Conservation (phyloP, 192 early-diverging fungal species). For the Coemansia sp. region DNA sequence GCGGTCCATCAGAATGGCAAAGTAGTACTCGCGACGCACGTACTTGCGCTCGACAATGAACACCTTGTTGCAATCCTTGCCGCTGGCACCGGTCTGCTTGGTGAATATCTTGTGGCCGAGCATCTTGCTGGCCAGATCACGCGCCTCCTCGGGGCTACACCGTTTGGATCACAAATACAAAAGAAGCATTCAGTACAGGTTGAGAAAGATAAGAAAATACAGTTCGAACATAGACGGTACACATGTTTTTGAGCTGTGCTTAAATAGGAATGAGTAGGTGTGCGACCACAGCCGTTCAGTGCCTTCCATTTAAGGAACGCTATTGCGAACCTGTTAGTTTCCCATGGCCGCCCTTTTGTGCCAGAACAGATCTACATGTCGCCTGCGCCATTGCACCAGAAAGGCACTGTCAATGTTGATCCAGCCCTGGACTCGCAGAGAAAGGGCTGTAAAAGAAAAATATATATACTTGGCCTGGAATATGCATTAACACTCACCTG, state of each 20-base stretch:
- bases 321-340: not conserved
- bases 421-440: no score
- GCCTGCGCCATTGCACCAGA: no score
- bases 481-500: conserved; percentile 62
- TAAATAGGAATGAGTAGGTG: not conserved
- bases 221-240: not conserved
- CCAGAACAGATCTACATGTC: no score
- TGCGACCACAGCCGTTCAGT: not conserved
- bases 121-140: conserved; percentile 91
- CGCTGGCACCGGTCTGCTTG: conserved; percentile 95
- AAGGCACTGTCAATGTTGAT: no score
- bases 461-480: no score
- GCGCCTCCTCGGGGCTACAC: conserved; percentile 79
- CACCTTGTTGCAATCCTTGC: conserved; percentile 91
- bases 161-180: not conserved
- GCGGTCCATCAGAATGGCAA: conserved; percentile 98
- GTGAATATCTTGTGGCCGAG: conserved; percentile 96
- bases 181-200: not conserved
- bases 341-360: no score
- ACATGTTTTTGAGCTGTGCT: not conserved
- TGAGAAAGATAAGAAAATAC: not conserved
- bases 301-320: not conserved
- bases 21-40: conserved; percentile 97
- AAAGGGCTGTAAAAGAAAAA: no score
- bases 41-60: conserved; percentile 97